Base-by-base conservation (phyloP, 192 early-diverging fungal species). In the Linnemannia elongata region DNA sequence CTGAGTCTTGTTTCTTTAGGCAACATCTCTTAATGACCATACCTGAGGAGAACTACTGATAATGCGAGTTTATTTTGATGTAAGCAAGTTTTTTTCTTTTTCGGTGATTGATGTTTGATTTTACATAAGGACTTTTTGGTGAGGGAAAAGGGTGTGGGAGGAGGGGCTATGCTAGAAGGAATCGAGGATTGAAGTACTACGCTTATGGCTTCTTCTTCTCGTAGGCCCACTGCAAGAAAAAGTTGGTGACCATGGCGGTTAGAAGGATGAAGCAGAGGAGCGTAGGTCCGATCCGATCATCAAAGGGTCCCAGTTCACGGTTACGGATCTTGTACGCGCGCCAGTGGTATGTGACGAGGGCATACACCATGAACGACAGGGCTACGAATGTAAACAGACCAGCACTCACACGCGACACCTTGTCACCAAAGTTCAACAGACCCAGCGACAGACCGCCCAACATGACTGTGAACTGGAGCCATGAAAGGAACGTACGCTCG, bases 401-500 rank as follows among this genome's bases (percentile, higher is more conserved):
- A 0, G 95, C 94, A 33, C 94, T 92, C 76, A 96, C 94, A 38
- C 90, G 89, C n/a, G 92, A 92, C 3, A 95, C 87, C 30, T 91
- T 88, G 89, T 97, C 95, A 18, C 95, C 95, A 92, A 96, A 96
- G 88, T 96, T 96, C 9, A 96, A 88, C 77, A 96, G 77, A 0
- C 95, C 94, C 74, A 96, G 85, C 9, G 96, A 93, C 8, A 96
- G 84, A 57, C 91, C 94, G 10, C 94, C 94, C 47, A 96, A 86
- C 74, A 96, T 81, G 12, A 94, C 89, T 2, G 95, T 91, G 85
- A 97, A 96, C 84, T 95, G 93, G 47, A 97, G 88, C 96, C 96
- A 98, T 24, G 96, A 92, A 44, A 97, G 89, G 85, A 97, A 97
- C 6, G 97, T 98, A 41, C 97, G 93, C 85, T 98, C 97, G 82